These are phyloP conservation scores for Kwoniella dejecticola DNA, from an alignment of 768 basidiomycete species.

Conservation along the genomic window DNA sequence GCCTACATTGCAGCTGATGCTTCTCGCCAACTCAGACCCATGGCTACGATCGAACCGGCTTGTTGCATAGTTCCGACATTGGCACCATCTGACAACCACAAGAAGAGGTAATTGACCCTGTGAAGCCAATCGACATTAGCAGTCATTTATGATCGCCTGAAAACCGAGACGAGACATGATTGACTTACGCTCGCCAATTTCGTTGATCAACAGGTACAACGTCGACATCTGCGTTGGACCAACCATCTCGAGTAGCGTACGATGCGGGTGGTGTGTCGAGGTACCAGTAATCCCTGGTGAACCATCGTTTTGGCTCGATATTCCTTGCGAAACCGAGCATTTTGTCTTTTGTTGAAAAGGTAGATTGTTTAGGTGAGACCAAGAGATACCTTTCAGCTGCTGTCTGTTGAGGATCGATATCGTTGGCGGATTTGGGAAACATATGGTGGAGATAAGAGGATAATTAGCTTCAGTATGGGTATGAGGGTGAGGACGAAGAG, in stretches of 20 bases:
- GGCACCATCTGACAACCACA: slow-evolving; percentile 50
- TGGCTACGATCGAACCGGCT: slow-evolving; percentile 45
- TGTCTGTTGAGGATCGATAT: background rate
- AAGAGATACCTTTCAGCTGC: slow-evolving; percentile 3
- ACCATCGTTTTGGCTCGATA: slow-evolving; percentile 34
- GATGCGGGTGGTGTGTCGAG: slow-evolving; percentile 49
- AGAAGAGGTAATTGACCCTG: slow-evolving; percentile 48
- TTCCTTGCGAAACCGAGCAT: slow-evolving; percentile 8
- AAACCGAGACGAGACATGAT: too few species aligned
- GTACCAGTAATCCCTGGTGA: slow-evolving; percentile 42
- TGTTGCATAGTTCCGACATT: slow-evolving; percentile 54
- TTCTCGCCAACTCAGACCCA: slow-evolving; percentile 47
- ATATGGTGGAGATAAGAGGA: background rate
- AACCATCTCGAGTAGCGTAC: slow-evolving; percentile 48
- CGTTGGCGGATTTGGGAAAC: background rate
- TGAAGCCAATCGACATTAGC: slow-evolving; percentile 1
- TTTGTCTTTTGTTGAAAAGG: background rate
- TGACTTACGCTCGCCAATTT: slow-evolving; percentile 48
- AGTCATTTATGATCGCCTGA: too few species aligned
- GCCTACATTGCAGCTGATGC: slow-evolving; percentile 49
- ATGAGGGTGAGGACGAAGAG: background rate
- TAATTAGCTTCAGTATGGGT: background rate
- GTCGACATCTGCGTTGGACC: slow-evolving; percentile 51
- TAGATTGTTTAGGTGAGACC: slow-evolving; percentile 1
- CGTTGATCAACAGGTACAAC: slow-evolving; percentile 46